Evolutionary conservation across 495 filamentous ascomycete species (phyloP), one percentile per base, ranked within the genome.

Genomic region (Trichoderma erinaceum): DNA sequence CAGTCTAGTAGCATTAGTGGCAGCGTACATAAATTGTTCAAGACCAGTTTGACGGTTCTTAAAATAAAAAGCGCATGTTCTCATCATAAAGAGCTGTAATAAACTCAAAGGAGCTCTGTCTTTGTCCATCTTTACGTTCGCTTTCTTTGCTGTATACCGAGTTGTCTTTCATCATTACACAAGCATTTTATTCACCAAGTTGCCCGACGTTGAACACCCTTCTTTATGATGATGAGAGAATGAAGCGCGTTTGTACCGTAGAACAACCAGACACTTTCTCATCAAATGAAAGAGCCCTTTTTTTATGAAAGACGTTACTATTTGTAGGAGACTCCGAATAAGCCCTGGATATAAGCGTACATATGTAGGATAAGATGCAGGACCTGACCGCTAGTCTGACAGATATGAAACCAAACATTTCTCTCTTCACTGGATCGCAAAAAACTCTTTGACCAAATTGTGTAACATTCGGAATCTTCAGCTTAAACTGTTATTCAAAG

Each of bases 341-440:
- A 23, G n/a, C 12, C 12, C 56, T 61, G 29, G 25, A 32, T 7
- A 29, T 58, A 38, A 38, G 35, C 35, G 23, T 61, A 61, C 25
- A 29, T 48, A 16, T 48, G 16, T 25, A 32, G 16, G 11, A 61
- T 18, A 61, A 61, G 27, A 61, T 29, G 27, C 56, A 61, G 56
- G 12, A 29, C n/a, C 50, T 61, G 56, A 61, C 56, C 56, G 56
- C 56, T 61, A 61, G 56, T 61, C 56, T 61, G 56, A 58, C 56
- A 61, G 10, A 2, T 27, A 38, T 38, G 35, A 38, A 8, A 61
- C 25, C 56, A 11, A 61, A 16, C 11, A 32, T 52, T 52, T 23
- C n/a, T 52, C n/a, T 52, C 8, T 23, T 52, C 6, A 38, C 35
- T 5, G 35, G 8, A 38, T 38, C 35, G 35, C 35, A 38, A 38